These are phyloP conservation scores for Mortierella sp. DNA, from an alignment of 371 early-diverging fungal genomes.

Conservation along the genomic window DNA sequence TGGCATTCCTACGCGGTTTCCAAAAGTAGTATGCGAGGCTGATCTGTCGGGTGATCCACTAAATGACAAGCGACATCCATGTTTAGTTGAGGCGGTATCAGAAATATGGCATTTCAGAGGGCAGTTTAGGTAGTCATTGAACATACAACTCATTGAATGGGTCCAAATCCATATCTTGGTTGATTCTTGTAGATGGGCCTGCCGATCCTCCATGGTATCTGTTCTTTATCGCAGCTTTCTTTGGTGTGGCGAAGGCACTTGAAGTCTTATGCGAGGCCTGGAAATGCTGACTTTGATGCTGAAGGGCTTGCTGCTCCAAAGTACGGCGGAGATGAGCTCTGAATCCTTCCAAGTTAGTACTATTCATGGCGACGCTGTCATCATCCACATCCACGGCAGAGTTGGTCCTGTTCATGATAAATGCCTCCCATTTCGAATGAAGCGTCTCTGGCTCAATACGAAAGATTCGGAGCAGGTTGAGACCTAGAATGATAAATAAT, in stretches of 20 bases:
- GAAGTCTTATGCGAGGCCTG: conserved; percentile 13
- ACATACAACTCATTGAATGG: conserved; percentile 15
- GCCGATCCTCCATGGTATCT: conserved; percentile 17
- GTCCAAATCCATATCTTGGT: conserved; percentile 17
- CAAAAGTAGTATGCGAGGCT: not conserved
- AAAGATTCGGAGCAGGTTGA: conserved; percentile 34
- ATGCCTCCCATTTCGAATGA: conserved; percentile 54
- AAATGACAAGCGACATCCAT: not conserved
- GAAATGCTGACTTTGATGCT: conserved; percentile 12
- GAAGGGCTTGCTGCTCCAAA: conserved; percentile 17
- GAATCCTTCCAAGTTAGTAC: conserved; percentile 32
- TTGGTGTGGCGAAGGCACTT: conserved; percentile 18
- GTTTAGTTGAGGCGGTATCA: not conserved
- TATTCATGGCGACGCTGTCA: conserved; percentile 35
- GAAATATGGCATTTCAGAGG: conserved; percentile 1
- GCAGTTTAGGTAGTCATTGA: not conserved
- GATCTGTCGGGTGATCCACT: conserved; percentile 7
- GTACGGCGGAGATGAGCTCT: conserved; percentile 29
- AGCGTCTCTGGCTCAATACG: conserved; percentile 41
- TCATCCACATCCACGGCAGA: conserved; percentile 13
- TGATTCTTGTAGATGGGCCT: conserved; percentile 1
- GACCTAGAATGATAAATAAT: conserved; percentile 11
- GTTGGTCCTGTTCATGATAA: conserved; percentile 25
- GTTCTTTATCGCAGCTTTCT: conserved; percentile 26
- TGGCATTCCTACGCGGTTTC: not conserved